Evolutionary conservation across 2,329 filamentous ascomycete genomes (phyloP).

Genomic region (Colletotrichum aenigma): DNA sequence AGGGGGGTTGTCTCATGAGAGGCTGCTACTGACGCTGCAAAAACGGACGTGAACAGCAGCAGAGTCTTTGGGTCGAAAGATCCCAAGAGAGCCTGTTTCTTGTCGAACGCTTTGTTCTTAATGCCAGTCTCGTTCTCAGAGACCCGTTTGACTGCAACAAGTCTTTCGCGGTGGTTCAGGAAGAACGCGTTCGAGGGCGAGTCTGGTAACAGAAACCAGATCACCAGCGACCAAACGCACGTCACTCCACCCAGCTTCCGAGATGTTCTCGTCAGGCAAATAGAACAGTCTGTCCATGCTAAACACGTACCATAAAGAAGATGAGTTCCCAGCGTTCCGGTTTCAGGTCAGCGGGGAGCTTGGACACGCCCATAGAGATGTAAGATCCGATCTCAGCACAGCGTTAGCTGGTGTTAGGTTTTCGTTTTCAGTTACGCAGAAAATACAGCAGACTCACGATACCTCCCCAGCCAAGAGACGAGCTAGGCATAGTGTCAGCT

Average conservation of each 20-base stretch:
- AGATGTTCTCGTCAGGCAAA: not conserved
- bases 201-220: conserved; percentile 35
- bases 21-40: not conserved
- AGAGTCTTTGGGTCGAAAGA: conserved; percentile 17
- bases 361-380: conserved; percentile 35
- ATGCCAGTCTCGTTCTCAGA: conserved; percentile 36
- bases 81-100: conserved; percentile 26
- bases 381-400: conserved; percentile 25
- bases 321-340: conserved; percentile 36
- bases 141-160: conserved; percentile 34
- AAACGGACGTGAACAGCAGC: not conserved
- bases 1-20: not conserved
- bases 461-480: conserved; percentile 31
- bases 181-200: conserved; percentile 33
- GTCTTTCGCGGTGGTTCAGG: conserved; percentile 29
- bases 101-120: conserved; percentile 29
- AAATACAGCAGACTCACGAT: conserved; percentile 19
- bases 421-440: too few relatives aligned
- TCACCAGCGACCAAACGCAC: conserved; percentile 33
- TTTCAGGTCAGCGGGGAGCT: conserved; percentile 26
- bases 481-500: not conserved
- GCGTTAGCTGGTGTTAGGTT: not conserved
- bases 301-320: conserved; percentile 29
- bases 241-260: conserved; percentile 31
- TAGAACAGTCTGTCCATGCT: fast-evolving